Conservation (phyloP, 495 filamentous ascomycete species). For the Niebla homalea region DNA sequence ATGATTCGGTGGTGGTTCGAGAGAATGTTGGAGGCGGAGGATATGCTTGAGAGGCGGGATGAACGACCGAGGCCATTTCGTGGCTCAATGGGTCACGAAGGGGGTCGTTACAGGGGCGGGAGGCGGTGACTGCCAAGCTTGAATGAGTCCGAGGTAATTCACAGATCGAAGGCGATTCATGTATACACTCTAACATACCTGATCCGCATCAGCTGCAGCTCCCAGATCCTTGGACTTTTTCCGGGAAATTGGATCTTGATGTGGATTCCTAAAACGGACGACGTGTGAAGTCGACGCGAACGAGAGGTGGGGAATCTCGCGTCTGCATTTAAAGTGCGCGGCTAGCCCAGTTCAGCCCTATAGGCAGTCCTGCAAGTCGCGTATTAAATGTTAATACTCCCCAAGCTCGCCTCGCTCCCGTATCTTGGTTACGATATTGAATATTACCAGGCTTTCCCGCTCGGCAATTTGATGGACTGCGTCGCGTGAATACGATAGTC, state of each 20-base stretch:
- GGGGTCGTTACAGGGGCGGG: too few species aligned
- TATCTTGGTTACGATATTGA: too few species aligned
- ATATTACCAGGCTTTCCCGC: too few species aligned
- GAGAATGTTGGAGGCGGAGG: conserved; percentile 32
- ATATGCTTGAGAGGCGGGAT: conserved; percentile 26
- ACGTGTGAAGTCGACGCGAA: not conserved
- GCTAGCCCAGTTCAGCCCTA: not conserved
- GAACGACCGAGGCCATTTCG: conserved; percentile 28
- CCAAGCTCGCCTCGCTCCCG: too few species aligned
- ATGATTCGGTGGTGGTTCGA: conserved; percentile 29
- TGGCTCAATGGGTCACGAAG: conserved; percentile 5
- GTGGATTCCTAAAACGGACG: not conserved
- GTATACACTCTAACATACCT: too few species aligned
- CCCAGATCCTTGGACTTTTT: not conserved
- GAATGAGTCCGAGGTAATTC: too few species aligned
- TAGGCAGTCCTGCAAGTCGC: not conserved
- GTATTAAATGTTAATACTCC: too few species aligned
- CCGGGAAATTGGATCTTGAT: not conserved
- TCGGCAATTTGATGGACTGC: too few species aligned
- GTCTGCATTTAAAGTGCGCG: not conserved
- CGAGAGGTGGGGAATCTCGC: not conserved
- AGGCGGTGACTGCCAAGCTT: too few species aligned
- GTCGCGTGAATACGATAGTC: too few species aligned
- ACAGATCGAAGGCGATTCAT: too few species aligned
- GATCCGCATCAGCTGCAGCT: too few species aligned